Conservation (phyloP, 225 moss, liverwort and hornwort genomes). For the Straminergon stramineum region DNA sequence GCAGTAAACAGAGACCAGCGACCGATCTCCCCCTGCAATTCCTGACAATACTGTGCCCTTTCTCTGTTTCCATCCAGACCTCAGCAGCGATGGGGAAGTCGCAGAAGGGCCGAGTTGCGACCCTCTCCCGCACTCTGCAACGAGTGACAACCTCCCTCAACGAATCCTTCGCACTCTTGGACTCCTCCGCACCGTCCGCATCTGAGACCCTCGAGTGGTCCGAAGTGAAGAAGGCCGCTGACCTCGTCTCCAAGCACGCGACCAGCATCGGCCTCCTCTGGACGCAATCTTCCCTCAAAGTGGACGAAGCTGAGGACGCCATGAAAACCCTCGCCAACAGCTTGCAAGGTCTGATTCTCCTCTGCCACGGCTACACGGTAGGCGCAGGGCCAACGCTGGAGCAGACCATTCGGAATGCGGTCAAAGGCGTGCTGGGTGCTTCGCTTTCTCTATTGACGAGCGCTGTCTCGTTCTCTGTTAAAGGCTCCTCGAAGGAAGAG, state of each 20-base stretch:
- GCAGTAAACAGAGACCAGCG: background rate
- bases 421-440: conserved; percentile 25
- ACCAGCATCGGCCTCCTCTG: conserved; percentile 35
- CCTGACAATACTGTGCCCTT: background rate
- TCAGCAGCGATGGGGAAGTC: conserved; percentile 34
- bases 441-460: conserved; percentile 33
- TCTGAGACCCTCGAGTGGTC: conserved; percentile 32
- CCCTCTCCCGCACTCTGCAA: conserved; percentile 38
- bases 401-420: conserved; percentile 26
- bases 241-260: conserved; percentile 43
- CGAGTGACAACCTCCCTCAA: conserved; percentile 24
- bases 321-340: conserved; percentile 39
- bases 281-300: conserved; percentile 30
- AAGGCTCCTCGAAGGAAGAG: conserved; percentile 38
- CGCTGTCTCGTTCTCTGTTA: conserved; percentile 48
- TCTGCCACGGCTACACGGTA: conserved; percentile 42
- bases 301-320: conserved; percentile 43
- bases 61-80: background rate
- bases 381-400: conserved; percentile 55
- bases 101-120: conserved; percentile 54
- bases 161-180: conserved; percentile 24
- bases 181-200: conserved; percentile 18
- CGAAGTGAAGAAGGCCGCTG: conserved; percentile 42
- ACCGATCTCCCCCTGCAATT: background rate
- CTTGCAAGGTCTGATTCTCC: conserved; percentile 42